These are phyloP conservation scores for Craspedostauros australis DNA, from an alignment of 108 stramenopile species.

Conservation along the genomic window DNA sequence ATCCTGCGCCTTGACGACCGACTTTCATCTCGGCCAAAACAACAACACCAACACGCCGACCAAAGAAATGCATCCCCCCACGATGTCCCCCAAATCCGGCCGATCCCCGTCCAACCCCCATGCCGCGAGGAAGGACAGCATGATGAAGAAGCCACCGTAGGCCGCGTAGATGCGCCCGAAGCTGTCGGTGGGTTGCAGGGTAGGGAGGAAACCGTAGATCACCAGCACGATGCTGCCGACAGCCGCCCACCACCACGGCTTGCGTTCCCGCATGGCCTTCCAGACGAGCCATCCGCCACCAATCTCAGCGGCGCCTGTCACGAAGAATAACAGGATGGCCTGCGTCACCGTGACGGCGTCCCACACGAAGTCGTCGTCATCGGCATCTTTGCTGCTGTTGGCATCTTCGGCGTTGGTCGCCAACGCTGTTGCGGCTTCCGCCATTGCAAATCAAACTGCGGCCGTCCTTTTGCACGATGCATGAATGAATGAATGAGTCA, in stretches of 20 bases:
- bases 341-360: constrained; percentile 40
- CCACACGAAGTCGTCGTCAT: constrained; percentile 45
- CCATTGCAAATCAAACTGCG: no score
- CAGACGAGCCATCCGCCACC: constrained; percentile 77
- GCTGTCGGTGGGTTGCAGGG: constrained; percentile 64
- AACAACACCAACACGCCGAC: constrained; percentile 53
- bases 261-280: constrained; percentile 36
- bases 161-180: constrained; percentile 81
- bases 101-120: constrained; percentile 67
- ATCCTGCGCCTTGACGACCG: no score
- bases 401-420: no score
- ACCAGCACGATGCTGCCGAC: constrained; percentile 56
- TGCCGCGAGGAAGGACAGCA: constrained; percentile 63
- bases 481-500: no score
- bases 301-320: constrained; percentile 69
- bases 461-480: no score
- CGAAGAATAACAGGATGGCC: constrained; percentile 48
- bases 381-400: no score
- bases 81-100: constrained; percentile 64
- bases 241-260: constrained; percentile 69
- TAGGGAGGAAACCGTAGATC: constrained; percentile 70
- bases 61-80: constrained; percentile 57
- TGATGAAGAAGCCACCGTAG: constrained; percentile 81
- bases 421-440: no score
- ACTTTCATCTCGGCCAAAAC: constrained; percentile 84